Percentiles rank a stretch among this genome's conserved stretches.
Conservation (phyloP, 2,329 filamentous ascomycete species). For the Colletotrichum sp. region DNA sequence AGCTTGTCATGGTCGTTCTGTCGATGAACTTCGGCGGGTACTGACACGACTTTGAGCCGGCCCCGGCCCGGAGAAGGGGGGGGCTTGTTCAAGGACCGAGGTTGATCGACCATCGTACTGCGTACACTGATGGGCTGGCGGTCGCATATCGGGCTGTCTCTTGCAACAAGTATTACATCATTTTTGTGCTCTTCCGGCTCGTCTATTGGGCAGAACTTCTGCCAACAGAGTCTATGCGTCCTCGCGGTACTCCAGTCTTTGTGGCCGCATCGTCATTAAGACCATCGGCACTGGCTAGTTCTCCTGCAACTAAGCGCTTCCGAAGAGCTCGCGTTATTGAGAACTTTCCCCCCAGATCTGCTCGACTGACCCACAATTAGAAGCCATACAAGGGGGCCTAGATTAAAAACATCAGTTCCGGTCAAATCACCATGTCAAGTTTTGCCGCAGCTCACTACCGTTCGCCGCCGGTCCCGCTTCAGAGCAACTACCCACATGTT, state of each 20-base stretch:
- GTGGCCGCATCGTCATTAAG: background rate
- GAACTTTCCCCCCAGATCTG: background rate
- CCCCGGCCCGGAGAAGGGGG: no score
- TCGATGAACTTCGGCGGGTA: background rate
- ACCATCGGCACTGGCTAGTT: background rate
- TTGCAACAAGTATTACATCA: background rate
- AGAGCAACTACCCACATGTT: background rate
- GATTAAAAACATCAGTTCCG: background rate
- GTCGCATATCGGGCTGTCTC: background rate
- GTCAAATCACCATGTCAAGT: background rate
- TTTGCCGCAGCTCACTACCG: background rate
- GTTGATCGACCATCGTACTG: background rate
- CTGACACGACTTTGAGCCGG: background rate
- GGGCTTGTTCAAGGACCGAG: background rate
- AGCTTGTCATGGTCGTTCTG: background rate
- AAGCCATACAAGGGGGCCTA: rapidly evolving
- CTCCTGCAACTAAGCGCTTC: background rate
- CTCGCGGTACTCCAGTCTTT: background rate
- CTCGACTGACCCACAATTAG: background rate
- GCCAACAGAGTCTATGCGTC: background rate
- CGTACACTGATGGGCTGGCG: background rate
- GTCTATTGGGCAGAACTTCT: background rate
- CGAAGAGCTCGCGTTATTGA: background rate
- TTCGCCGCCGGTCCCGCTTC: background rate
- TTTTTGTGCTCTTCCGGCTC: rapidly evolving